These are phyloP conservation scores for Parvularia atlantis DNA, from an alignment of 78 protist genomes.

Conservation along the genomic window DNA sequence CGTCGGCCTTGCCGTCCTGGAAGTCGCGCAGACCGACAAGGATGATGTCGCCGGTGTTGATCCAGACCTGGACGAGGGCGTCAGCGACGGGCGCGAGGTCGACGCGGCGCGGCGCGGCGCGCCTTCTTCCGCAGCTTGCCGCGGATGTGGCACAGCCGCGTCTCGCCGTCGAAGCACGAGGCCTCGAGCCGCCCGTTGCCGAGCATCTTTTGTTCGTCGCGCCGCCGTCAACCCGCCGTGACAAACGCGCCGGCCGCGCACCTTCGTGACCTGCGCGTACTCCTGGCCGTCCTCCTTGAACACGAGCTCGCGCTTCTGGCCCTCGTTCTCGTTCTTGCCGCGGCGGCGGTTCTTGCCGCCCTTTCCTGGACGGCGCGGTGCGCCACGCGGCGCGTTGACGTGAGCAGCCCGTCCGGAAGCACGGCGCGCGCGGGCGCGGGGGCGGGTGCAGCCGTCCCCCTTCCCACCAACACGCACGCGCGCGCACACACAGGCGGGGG, in stretches of 20 bases:
- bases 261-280: constrained; percentile 35
- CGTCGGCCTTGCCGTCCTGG: constrained; percentile 93
- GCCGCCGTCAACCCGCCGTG: too few species aligned
- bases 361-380: constrained; percentile 50
- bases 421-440: neutral
- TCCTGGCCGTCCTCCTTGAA: constrained; percentile 95
- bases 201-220: too few species aligned
- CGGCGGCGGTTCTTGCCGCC: constrained; percentile 91
- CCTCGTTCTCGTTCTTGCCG: constrained; percentile 83
- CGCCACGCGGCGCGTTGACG: neutral
- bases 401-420: neutral
- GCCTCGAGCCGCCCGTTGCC: constrained; percentile 97
- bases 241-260: too few species aligned
- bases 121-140: constrained; percentile 89
- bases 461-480: neutral
- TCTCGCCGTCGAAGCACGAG: constrained; percentile 86
- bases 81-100: too few species aligned
- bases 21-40: constrained; percentile 87
- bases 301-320: constrained; percentile 79
- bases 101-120: constrained; percentile 16
- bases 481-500: neutral
- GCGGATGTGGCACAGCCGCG: constrained; percentile 87
- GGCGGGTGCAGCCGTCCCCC: neutral
- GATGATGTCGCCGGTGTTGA: constrained; percentile 82
- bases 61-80: constrained; percentile 38